Evolutionary conservation across 768 basidiomycete species (phyloP), one percentile per base, ranked within the genome.

Genomic region (Lactarius sp.): DNA sequence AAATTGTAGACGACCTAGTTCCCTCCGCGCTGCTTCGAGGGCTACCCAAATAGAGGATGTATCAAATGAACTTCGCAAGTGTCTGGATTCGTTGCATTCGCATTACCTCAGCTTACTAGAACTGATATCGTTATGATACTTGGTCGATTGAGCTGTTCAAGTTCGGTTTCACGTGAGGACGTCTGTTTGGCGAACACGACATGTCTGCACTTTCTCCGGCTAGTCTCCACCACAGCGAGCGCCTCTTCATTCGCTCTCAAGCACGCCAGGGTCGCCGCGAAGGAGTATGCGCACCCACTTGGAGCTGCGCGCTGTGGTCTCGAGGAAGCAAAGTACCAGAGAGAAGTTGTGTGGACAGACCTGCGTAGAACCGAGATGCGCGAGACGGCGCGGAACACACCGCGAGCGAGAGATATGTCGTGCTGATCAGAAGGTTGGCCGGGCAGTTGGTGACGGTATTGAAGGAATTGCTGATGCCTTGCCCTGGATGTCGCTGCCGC

Each of bases 351-450:
- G 86, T 86, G 13, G 87, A 75, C 5, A 91, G 71, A 91, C 84
- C 6, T 27, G 27, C 27, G 27, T 27, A 3, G 27, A 3, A 27
- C 27, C 2, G 27, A 67, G 90, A 90, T 6, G 88, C 87, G 1
- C 89, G 88, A 27, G 86, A 76, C 0, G 22, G 22, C 22, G 22
- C 22, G 22, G 22, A 27, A 27, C 22, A 27, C 22, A 27, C 78
- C 85, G 92, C 90, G 55, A 93, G 80, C 8, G 85, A 87, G 53
- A 91, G 83, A 74, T 90, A 93, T 8, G 92, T n/a, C n/a, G n/a
- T 82, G 6, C 83, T 83, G 70, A 92, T 90, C 68, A 92, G 78
- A 34, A 92, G 77, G 73, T 92, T 93, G 12, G 80, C 80, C 36
- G 80, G 80, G 90, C 90, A 92, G 74, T 91, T 92, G 22, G 85